phyloP scores from a whole-genome alignment of 2,329 filamentous ascomycete species.

The Colletotrichum eleusines region DNA sequence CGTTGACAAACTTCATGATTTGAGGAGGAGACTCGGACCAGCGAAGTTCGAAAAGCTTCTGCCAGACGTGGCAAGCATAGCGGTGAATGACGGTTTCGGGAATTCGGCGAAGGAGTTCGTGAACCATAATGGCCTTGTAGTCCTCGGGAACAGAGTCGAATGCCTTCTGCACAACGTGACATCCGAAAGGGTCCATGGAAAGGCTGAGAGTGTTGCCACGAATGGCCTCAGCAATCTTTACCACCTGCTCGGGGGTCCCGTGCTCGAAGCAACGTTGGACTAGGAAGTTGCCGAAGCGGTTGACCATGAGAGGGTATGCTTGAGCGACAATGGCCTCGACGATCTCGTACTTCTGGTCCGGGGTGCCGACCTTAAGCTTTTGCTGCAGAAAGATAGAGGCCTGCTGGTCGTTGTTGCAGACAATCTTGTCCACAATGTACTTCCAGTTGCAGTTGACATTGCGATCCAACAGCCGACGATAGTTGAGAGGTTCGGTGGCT shows the following conservation, averaged over 20 bases:
- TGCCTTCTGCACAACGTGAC: slow-evolving; percentile 97
- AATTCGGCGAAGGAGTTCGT: slow-evolving; percentile 93
- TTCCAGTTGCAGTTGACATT: slow-evolving; percentile 99
- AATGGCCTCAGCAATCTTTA: slow-evolving; percentile 94
- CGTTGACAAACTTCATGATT: slow-evolving; percentile 99
- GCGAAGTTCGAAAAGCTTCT: slow-evolving; percentile 97
- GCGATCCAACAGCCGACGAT: slow-evolving; percentile 92
- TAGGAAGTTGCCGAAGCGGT: slow-evolving; percentile 98
- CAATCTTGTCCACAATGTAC: slow-evolving; percentile 99
- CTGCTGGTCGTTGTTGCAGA: slow-evolving; percentile 99
- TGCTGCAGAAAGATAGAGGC: slow-evolving; percentile 99
- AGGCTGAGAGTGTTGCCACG: slow-evolving; percentile 92
- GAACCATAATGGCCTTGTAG: slow-evolving; percentile 99
- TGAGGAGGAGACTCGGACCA: slow-evolving; percentile 96
- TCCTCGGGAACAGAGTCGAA: slow-evolving; percentile 98
- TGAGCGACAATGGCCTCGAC: slow-evolving; percentile 96
- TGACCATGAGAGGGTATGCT: slow-evolving; percentile 96
- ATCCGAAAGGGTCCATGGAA: slow-evolving; percentile 99
- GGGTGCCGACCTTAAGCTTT: slow-evolving; percentile 96
- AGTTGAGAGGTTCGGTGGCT: slow-evolving; percentile 93
- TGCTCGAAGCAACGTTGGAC: slow-evolving; percentile 99
- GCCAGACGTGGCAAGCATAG: slow-evolving; percentile 99
- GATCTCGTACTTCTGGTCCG: slow-evolving; percentile 96
- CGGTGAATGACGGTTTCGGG: slow-evolving; percentile 98
- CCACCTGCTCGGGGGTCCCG: slow-evolving; percentile 92